A percentile compares a stretch with the other conserved stretches of the same genome.
Conservation (phyloP, 1,284 basidiomycete genomes). For the Microbotryum violaceum region DNA sequence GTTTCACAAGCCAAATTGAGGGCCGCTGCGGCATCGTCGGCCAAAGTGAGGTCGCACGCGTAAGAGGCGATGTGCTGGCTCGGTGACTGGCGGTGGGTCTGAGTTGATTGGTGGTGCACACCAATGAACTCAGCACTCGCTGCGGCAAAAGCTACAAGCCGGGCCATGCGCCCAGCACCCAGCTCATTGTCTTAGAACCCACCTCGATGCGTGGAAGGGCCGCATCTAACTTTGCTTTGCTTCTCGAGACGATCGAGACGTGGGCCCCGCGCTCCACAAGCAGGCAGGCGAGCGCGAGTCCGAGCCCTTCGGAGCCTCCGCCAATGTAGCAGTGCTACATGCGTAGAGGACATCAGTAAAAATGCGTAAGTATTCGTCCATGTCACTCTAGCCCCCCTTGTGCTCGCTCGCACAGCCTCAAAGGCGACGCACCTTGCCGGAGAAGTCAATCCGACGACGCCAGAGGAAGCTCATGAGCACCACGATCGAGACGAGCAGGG, state of each 20-base stretch:
- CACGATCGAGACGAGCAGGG: neutral
- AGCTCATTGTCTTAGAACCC: constrained; percentile 3
- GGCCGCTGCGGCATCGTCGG: constrained; percentile 51
- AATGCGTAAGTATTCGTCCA: no score
- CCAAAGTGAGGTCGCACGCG: constrained; percentile 54
- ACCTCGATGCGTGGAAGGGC: constrained; percentile 61
- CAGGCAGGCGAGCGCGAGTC: constrained; percentile 60
- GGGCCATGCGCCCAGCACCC: no score
- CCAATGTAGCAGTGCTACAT: constrained; percentile 65
- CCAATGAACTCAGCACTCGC: constrained; percentile 31
- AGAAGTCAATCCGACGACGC: constrained; percentile 24
- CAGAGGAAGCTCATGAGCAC: constrained; percentile 6
- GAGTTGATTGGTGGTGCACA: neutral
- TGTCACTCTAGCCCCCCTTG: no score
- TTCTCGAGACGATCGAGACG: constrained; percentile 72
- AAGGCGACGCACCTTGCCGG: constrained; percentile 38
- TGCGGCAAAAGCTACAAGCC: neutral
- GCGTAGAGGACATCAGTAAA: neutral
- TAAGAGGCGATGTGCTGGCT: constrained; percentile 56
- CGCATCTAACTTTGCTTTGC: constrained; percentile 53
- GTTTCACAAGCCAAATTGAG: constrained; percentile 53
- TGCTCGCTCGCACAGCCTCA: neutral
- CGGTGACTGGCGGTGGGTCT: constrained; percentile 43
- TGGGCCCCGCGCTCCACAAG: constrained; percentile 65
- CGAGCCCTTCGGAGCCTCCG: constrained; percentile 72